phyloP scores from a whole-genome alignment of 306 rosid species.

The Prinsepia uniflora region DNA sequence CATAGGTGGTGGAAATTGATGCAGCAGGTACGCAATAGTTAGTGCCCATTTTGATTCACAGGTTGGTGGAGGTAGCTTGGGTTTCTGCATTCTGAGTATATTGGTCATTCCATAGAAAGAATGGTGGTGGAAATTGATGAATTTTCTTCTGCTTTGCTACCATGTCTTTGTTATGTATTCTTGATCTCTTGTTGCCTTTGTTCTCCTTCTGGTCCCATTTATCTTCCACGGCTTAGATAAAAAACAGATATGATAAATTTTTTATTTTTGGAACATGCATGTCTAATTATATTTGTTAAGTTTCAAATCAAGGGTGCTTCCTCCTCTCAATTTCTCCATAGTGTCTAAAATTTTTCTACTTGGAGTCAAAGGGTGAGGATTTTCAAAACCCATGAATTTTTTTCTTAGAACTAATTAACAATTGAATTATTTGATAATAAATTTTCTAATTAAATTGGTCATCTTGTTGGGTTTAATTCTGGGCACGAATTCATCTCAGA shows the following conservation, averaged over 20 bases:
- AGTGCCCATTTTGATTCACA: constrained; percentile 22
- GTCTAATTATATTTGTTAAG: background rate
- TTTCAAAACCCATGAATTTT: too few species aligned
- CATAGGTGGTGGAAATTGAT: too few species aligned
- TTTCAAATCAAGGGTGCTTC: constrained; percentile 61
- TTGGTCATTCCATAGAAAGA: background rate
- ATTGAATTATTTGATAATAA: background rate
- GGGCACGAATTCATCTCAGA: constrained; percentile 71
- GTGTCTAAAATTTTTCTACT: constrained; percentile 55
- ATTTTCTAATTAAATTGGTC: background rate
- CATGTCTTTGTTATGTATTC: constrained; percentile 74
- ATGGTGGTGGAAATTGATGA: constrained; percentile 1
- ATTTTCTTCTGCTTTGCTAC: constrained; percentile 26
- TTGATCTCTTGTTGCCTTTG: constrained; percentile 54
- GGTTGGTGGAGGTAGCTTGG: constrained; percentile 22
- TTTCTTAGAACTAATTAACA: too few species aligned
- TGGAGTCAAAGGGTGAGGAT: constrained; percentile 62
- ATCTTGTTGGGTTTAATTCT: background rate
- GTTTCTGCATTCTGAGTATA: constrained; percentile 6
- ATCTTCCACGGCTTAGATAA: constrained; percentile 41
- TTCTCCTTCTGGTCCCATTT: constrained; percentile 63
- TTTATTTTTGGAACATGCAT: background rate
- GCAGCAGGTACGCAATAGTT: too few species aligned
- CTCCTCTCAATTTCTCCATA: constrained; percentile 61
- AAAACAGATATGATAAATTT: too few species aligned